phyloP scores from a whole-genome alignment of 192 early-diverging fungal species.

The Coemansia sp. region DNA sequence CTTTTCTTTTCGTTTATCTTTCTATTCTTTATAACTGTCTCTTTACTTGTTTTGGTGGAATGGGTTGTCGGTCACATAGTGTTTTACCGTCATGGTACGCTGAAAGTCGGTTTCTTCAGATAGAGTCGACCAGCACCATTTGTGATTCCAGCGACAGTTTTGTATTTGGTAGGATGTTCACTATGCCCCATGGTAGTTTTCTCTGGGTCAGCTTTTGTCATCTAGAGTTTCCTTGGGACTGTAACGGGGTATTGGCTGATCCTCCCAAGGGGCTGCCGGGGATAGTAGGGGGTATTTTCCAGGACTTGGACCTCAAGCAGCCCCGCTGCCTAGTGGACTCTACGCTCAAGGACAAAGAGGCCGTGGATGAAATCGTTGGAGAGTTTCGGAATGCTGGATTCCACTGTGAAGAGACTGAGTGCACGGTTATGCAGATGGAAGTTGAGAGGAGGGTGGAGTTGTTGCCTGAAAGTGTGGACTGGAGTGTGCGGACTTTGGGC shows the following conservation, averaged over 20 bases:
- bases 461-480: too few species aligned
- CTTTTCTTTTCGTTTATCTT: neutral
- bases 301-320: neutral
- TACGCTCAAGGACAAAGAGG: slow-evolving; percentile 1
- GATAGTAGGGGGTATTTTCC: neutral
- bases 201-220: slow-evolving; percentile 23
- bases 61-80: slow-evolving; percentile 9
- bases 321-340: slow-evolving; percentile 20
- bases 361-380: neutral
- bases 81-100: slow-evolving; percentile 27
- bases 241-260: slow-evolving; percentile 11
- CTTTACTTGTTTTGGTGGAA: neutral
- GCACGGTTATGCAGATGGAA: too few species aligned
- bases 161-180: slow-evolving; percentile 21
- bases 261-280: slow-evolving; percentile 18
- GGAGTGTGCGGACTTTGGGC: too few species aligned
- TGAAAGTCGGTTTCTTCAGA: slow-evolving; percentile 17
- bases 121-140: slow-evolving; percentile 3
- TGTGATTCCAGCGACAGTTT: slow-evolving; percentile 14
- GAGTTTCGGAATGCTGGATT: too few species aligned
- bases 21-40: neutral
- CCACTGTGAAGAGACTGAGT: too few species aligned
- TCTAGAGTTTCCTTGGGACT: slow-evolving; percentile 34
- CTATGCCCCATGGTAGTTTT: slow-evolving; percentile 27
- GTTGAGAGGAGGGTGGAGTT: too few species aligned